Evolutionary conservation across 1,284 basidiomycete species (phyloP), one percentile per base, ranked within the genome.

Genomic region (Cryptococcus sp.): DNA sequence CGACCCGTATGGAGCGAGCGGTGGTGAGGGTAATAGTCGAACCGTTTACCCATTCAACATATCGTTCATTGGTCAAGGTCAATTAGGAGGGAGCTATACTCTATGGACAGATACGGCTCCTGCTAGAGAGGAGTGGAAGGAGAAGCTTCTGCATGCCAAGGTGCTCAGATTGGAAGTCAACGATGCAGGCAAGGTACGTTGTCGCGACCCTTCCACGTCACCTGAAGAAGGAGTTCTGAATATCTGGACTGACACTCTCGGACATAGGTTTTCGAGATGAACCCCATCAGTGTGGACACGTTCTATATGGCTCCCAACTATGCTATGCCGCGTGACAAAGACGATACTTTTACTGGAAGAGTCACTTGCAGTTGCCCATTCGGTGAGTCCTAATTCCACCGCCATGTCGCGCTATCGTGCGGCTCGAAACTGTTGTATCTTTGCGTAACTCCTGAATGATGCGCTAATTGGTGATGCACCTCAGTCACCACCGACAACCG

Each of bases 351-450:
- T 69, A 93, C 92, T 0, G 92, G 92, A 2, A 88, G 89, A 67
- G 92, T 96, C 46, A 93, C 91, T 2, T 96, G 93, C 72, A 93
- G 91, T 0, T 89, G 93, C 23, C 92, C 94, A 3, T 94, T 95
- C 74, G 87, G 91, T 92, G 68, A 77, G 89, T 81, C n/a, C 13
- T 17, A 25, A 4, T 16, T 10, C 44, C n/a, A 20, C 41, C 2
- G n/a, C 5, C 8, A 6, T 23, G 7, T 15, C 45, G 3, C 3
- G 17, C 17, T 23, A 6, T 20, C 37, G 38, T 50, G 16, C 16
- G 41, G 23, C 22, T 52, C 25, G 5, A 17, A n/a, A 17, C 23
- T n/a, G 13, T 47, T 52, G 13, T 20, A 41, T 19, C 45, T 19
- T 20, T 29, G 48, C 41, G 43, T 17, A 3, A 23, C 19, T 3